A percentile compares a stretch with the other conserved stretches of the same genome.
These are phyloP conservation scores for Phaeoacremonium minimum DNA, from an alignment of 2,329 filamentous ascomycete species.

Conservation along the genomic window DNA sequence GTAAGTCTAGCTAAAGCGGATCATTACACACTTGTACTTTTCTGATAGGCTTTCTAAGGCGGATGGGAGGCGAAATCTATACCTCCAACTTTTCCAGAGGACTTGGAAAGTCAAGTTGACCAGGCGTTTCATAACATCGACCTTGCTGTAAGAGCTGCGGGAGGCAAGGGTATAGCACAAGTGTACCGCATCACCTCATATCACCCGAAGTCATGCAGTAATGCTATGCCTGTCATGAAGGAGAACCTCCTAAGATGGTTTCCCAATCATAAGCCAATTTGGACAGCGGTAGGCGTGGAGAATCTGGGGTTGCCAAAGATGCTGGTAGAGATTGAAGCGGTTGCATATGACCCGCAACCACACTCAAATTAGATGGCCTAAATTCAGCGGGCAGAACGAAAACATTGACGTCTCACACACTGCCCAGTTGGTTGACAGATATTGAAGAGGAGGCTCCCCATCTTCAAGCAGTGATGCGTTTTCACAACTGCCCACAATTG, in stretches of 20 bases:
- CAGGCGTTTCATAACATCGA: conserved; percentile 56
- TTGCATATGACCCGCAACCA: conserved; percentile 36
- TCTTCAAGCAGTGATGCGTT: too few relatives aligned
- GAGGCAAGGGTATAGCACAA: conserved; percentile 52
- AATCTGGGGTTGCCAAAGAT: conserved; percentile 43
- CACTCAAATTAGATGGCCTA: too few relatives aligned
- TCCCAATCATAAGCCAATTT: conserved; percentile 47
- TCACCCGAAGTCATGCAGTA: conserved; percentile 34
- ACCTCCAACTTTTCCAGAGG: too few relatives aligned
- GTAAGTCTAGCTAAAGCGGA: conserved; percentile 16
- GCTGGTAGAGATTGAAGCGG: conserved; percentile 56
- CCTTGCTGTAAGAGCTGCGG: conserved; percentile 40
- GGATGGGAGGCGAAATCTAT: conserved; percentile 23
- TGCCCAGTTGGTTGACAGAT: too few relatives aligned
- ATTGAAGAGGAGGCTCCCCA: too few relatives aligned
- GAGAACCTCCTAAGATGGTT: conserved; percentile 44
- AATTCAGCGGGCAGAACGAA: too few relatives aligned
- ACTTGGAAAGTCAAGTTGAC: conserved; percentile 41
- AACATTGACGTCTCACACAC: too few relatives aligned
- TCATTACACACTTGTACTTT: too few relatives aligned
- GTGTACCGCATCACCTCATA: conserved; percentile 45
- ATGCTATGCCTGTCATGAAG: conserved; percentile 35
- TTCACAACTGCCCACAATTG: too few relatives aligned
- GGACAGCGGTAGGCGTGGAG: conserved; percentile 48
- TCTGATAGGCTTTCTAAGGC: conserved; percentile 12